These are phyloP conservation scores for Tuber indicum DNA, from an alignment of 495 filamentous ascomycete species.

Conservation along the genomic window DNA sequence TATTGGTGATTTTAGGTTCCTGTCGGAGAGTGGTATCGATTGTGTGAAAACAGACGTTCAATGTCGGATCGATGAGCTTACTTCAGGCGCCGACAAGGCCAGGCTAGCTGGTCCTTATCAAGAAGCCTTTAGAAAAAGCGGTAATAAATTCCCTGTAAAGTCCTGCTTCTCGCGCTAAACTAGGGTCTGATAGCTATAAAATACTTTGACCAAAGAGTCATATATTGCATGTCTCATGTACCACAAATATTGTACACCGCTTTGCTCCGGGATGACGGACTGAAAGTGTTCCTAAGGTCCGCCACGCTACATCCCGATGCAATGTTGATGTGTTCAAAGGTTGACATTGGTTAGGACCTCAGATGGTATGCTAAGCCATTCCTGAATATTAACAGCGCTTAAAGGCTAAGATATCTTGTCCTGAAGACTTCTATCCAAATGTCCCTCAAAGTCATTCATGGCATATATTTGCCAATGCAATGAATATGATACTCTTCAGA, in stretches of 20 bases:
- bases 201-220: slow-evolving; percentile 67
- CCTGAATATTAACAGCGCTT: not conserved
- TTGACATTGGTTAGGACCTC: slow-evolving; percentile 17
- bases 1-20: slow-evolving; percentile 48
- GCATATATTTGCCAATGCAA: slow-evolving; percentile 90
- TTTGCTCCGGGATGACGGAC: slow-evolving; percentile 63
- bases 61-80: slow-evolving; percentile 67
- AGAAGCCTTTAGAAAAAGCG: slow-evolving; percentile 75
- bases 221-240: slow-evolving; percentile 85
- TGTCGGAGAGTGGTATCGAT: slow-evolving; percentile 61
- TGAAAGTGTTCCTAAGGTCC: slow-evolving; percentile 11
- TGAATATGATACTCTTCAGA: slow-evolving; percentile 74
- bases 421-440: slow-evolving; percentile 83
- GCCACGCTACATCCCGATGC: not conserved
- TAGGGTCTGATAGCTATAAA: slow-evolving; percentile 45
- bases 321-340: not conserved
- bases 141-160: slow-evolving; percentile 19
- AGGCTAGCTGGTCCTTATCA: slow-evolving; percentile 66
- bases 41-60: slow-evolving; percentile 87
- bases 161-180: not conserved
- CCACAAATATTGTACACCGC: slow-evolving; percentile 80
- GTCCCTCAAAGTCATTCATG: slow-evolving; percentile 70
- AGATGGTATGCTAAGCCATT: slow-evolving; percentile 11
- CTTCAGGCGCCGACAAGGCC: slow-evolving; percentile 57
- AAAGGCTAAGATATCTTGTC: slow-evolving; percentile 48